phyloP scores from a whole-genome alignment of 495 filamentous ascomycete genomes.

The Amphirosellinia nigrospora region DNA sequence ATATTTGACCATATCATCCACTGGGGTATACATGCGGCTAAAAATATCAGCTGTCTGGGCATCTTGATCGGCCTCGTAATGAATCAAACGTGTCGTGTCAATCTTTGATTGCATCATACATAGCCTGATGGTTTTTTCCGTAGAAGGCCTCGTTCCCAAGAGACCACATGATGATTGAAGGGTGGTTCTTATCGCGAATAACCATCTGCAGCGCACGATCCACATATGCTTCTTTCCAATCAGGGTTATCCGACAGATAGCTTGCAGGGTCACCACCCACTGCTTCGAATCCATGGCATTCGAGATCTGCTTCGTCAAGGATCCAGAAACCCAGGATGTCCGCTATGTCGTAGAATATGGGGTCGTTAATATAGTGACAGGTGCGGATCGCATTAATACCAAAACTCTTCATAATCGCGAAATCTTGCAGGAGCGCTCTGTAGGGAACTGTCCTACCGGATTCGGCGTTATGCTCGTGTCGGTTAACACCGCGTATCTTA shows the following conservation, averaged over 20 bases:
- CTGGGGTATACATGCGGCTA: slow-evolving; percentile 69
- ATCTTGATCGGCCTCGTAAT: slow-evolving; percentile 70
- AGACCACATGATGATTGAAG: slow-evolving; percentile 74
- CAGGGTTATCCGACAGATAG: slow-evolving; percentile 67
- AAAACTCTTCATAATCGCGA: slow-evolving; percentile 69
- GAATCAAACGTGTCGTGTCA: slow-evolving; percentile 65
- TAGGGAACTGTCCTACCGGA: slow-evolving; percentile 66
- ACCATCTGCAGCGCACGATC: slow-evolving; percentile 72
- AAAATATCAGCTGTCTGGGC: slow-evolving; percentile 68
- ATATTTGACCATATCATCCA: slow-evolving; percentile 53
- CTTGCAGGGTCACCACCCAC: slow-evolving; percentile 54
- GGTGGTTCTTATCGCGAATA: slow-evolving; percentile 69
- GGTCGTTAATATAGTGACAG: slow-evolving; percentile 67
- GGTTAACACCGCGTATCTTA: slow-evolving; percentile 69
- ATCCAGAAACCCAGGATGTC: slow-evolving; percentile 76
- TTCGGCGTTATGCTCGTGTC: slow-evolving; percentile 69
- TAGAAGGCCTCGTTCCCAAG: slow-evolving; percentile 77
- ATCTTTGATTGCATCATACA: slow-evolving; percentile 68
- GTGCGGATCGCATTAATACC: slow-evolving; percentile 74
- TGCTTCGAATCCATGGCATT: slow-evolving; percentile 71
- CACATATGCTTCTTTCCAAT: slow-evolving; percentile 73
- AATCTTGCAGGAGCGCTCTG: slow-evolving; percentile 60
- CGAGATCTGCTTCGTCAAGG: slow-evolving; percentile 75
- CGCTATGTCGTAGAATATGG: slow-evolving; percentile 65
- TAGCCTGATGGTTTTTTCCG: slow-evolving; percentile 68